phyloP scores from a whole-genome alignment of 257 asterid genomes.

The Ilex aquifolium region DNA sequence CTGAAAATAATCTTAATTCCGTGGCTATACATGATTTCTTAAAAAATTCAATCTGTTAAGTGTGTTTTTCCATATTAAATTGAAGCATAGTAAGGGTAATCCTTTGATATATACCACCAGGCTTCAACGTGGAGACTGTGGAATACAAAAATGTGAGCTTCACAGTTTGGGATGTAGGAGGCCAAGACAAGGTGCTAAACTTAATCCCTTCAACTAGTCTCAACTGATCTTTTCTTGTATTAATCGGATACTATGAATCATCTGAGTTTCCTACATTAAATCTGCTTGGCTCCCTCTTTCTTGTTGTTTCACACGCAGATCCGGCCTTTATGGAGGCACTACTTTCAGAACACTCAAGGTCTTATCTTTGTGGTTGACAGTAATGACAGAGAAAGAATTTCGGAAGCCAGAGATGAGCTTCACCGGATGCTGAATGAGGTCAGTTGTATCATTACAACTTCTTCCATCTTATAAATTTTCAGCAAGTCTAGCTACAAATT shows the following conservation, averaged over 20 bases:
- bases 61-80: no score
- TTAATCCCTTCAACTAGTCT: no score
- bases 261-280: no score
- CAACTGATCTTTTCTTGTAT: no score
- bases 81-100: neutral
- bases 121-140: constrained; percentile 49
- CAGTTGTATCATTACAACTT: no score
- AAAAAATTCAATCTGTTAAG: no score
- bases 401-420: constrained; percentile 45
- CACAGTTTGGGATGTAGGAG: constrained; percentile 55
- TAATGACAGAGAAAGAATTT: constrained; percentile 33
- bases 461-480: no score
- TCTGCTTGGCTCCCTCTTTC: no score
- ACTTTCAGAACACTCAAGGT: constrained; percentile 42
- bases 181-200: constrained; percentile 40
- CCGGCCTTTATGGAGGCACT: constrained; percentile 43
- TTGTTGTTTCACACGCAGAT: constrained; percentile 19
- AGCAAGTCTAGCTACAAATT: no score
- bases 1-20: no score
- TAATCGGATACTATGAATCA: no score
- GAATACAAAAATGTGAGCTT: constrained; percentile 42
- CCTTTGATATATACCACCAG: constrained; percentile 9
- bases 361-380: constrained; percentile 49
- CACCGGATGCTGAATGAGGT: constrained; percentile 45
- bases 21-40: no score